A percentile compares a stretch with the other conserved stretches of the same genome.
Conservation (phyloP, 176 grass and related monocot species). For the Oryza punctata region DNA sequence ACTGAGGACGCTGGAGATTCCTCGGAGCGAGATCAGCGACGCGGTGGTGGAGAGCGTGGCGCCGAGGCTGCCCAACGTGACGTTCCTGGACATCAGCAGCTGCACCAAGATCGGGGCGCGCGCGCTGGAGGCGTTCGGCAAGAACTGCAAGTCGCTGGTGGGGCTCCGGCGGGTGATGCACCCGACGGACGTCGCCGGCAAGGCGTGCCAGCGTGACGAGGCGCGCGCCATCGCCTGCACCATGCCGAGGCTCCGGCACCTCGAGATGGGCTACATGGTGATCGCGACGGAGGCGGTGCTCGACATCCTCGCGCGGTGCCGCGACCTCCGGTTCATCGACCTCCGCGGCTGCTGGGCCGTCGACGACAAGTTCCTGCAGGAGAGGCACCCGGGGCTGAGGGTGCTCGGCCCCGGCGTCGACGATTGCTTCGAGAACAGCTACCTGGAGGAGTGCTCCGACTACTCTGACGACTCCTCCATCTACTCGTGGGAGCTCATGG, state of each 20-base stretch:
- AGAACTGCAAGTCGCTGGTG: conserved; percentile 61
- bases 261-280: conserved; percentile 83
- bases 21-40: conserved; percentile 91
- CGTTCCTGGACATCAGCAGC: conserved; percentile 87
- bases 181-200: conserved; percentile 68
- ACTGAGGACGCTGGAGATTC: conserved; percentile 75
- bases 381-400: conserved; percentile 54
- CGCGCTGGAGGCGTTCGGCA: conserved; percentile 85
- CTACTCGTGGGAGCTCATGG: conserved; percentile 93
- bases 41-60: conserved; percentile 66
- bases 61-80: conserved; percentile 61
- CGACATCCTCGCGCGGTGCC: conserved; percentile 71
- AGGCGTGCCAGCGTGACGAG: conserved; percentile 85
- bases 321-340: conserved; percentile 78
- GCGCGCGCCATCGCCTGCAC: conserved; percentile 73
- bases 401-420: conserved; percentile 73
- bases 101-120: conserved; percentile 80
- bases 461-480: conserved; percentile 64
- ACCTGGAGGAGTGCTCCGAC: conserved; percentile 92
- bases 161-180: conserved; percentile 85
- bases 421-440: conserved; percentile 76
- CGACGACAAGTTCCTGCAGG: conserved; percentile 66
- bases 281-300: conserved; percentile 61
- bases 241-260: conserved; percentile 81
- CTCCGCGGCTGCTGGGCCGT: conserved; percentile 94